Conservation (phyloP, 768 basidiomycete genomes). For the Amanita subjunquillea region DNA sequence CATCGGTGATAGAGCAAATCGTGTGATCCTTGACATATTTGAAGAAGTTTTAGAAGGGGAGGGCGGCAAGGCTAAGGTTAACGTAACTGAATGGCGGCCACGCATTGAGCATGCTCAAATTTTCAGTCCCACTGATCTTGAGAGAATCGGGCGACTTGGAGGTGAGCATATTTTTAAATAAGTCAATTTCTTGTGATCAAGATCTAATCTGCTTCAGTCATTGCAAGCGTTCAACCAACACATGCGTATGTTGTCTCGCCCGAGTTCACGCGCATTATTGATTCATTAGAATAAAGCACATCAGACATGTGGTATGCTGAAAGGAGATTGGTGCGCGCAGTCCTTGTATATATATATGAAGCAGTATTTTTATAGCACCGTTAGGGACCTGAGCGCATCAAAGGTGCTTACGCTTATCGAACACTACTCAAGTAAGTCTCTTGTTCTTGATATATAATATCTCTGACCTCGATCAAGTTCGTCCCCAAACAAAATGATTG, state of each 20-base stretch:
- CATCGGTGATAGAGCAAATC: slow-evolving; percentile 84
- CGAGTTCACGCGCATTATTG: not conserved
- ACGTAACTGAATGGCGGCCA: slow-evolving; percentile 47
- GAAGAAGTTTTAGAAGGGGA: slow-evolving; percentile 43
- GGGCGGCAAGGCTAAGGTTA: slow-evolving; percentile 11
- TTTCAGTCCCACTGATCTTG: slow-evolving; percentile 58
- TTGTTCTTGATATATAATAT: not conserved
- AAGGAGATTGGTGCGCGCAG: slow-evolving; percentile 46
- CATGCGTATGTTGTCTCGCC: slow-evolving; percentile 52
- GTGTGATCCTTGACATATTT: slow-evolving; percentile 74
- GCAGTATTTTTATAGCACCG: not conserved
- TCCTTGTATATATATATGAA: not conserved
- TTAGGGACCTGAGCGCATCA: slow-evolving; percentile 68
- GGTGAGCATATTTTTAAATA: slow-evolving; percentile 29
- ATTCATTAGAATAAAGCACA: slow-evolving; percentile 33
- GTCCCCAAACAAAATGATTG: slow-evolving; percentile 46
- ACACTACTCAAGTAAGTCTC: slow-evolving; percentile 52
- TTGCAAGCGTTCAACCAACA: slow-evolving; percentile 88
- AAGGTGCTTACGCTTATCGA: slow-evolving; percentile 86
- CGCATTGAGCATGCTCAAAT: slow-evolving; percentile 94
- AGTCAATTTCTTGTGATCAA: not conserved
- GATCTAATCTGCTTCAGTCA: slow-evolving; percentile 39
- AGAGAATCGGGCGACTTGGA: slow-evolving; percentile 60
- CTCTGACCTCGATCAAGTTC: not conserved
- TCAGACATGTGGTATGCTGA: slow-evolving; percentile 95